Evolutionary conservation across 495 filamentous ascomycete species (phyloP).

Genomic region (Hyaloscypha finlandica): DNA sequence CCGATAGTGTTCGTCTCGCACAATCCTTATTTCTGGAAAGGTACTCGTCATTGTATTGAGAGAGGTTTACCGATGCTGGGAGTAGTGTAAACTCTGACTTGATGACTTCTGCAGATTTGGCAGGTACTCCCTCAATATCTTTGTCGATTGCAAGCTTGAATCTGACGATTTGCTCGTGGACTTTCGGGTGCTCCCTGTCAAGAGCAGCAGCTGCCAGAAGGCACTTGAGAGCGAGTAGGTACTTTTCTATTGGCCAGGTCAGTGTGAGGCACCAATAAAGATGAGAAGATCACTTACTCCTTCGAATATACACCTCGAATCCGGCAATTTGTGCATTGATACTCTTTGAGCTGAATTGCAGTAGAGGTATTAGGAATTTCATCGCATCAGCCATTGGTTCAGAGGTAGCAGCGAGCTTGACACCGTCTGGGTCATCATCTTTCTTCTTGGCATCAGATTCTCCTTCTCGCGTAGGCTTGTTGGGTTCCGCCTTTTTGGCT

Average conservation of each 20-base stretch:
- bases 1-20: slow-evolving; percentile 62
- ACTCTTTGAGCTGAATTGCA: slow-evolving; percentile 80
- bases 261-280: slow-evolving; percentile 24
- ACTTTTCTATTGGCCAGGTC: slow-evolving; percentile 62
- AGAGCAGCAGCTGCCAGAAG: slow-evolving; percentile 71
- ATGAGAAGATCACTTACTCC: slow-evolving; percentile 54
- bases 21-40: slow-evolving; percentile 62
- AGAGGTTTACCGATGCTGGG: slow-evolving; percentile 56
- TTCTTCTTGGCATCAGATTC: slow-evolving; percentile 69
- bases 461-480: slow-evolving; percentile 52
- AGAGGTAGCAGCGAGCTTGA: slow-evolving; percentile 72
- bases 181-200: slow-evolving; percentile 68
- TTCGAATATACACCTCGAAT: slow-evolving; percentile 85
- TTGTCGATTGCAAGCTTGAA: slow-evolving; percentile 66
- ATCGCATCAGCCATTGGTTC: slow-evolving; percentile 83
- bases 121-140: slow-evolving; percentile 51
- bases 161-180: slow-evolving; percentile 73
- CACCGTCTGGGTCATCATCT: slow-evolving; percentile 84
- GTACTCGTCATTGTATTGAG: slow-evolving; percentile 70
- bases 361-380: slow-evolving; percentile 79
- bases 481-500: slow-evolving; percentile 71
- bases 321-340: slow-evolving; percentile 81
- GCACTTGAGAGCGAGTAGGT: slow-evolving; percentile 81
- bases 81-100: slow-evolving; percentile 65
- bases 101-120: slow-evolving; percentile 65